Base-by-base conservation (phyloP, 495 filamentous ascomycete genomes). In the Tuber borchii region DNA sequence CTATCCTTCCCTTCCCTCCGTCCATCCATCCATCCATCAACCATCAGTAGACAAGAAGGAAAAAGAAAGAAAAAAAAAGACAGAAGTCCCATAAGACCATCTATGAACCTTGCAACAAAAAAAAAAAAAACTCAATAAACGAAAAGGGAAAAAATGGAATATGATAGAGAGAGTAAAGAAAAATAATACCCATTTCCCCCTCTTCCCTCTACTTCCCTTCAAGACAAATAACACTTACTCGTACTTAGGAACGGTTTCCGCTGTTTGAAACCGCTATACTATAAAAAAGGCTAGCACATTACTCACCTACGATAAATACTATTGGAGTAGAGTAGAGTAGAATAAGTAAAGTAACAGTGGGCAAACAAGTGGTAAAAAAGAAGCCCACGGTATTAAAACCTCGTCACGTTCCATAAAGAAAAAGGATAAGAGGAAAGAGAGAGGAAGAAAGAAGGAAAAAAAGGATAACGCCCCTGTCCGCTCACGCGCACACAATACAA, bases 401-500 rank as follows among this genome's bases (percentile, higher is more conserved):
- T 34, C 56, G 4, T 31, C 31, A 65, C 56, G 56, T 65, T 31
- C 77, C 72, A 74, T n/a, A 79, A 78, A 79, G 39, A 39, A 71
- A 34, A 71, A 56, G 34, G 20, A 45, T 71, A 73, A 43, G 42
- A 12, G 43, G 34, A 72, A 71, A 74, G 26, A 10, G 12, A 56
- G 34, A 65, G 70, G 69, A 26, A 40, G 61, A 79, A 77, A 44
- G 42, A 46, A 75, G 56, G 70, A 78, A 72, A 45, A 72, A 45
- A 74, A 79, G 76, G 73, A 79, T 46, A 79, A 79, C 77, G 78
- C 77, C 78, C 77, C 78, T 79, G 77, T 79, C 77, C 78, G 73
- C 76, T 79, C 77, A 75, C 78, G 71, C 78, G 73, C 48, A 70
- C 72, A 76, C 75, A 78, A 71, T 79, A 79, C 68, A 72, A 72